These are phyloP conservation scores for Lentinula boryana DNA, from an alignment of 768 basidiomycete species.

Conservation along the genomic window DNA sequence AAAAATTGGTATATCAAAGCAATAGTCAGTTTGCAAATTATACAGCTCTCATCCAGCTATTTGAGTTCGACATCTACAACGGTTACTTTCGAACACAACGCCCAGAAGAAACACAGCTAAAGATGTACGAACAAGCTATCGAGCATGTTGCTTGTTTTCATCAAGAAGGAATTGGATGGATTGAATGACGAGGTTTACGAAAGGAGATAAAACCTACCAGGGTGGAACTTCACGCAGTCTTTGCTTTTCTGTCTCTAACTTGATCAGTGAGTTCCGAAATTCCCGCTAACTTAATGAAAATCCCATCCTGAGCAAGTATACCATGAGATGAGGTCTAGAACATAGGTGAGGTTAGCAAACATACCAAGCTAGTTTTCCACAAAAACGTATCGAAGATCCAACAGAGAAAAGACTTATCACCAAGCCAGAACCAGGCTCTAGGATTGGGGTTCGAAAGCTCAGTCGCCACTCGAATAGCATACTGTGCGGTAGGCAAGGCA, in stretches of 20 bases:
- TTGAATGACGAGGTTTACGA: background rate
- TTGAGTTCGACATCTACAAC: background rate
- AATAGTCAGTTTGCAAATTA: slow-evolving; percentile 4
- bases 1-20: background rate
- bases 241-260: background rate
- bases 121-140: background rate
- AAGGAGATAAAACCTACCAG: background rate
- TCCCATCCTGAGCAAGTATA: background rate
- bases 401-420: slow-evolving; percentile 5
- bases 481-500: slow-evolving; percentile 7
- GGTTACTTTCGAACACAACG: background rate
- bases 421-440: slow-evolving; percentile 13
- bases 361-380: slow-evolving; percentile 8
- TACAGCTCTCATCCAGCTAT: slow-evolving; percentile 1
- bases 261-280: background rate
- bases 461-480: slow-evolving; percentile 10
- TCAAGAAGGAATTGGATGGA: background rate
- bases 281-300: background rate
- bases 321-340: too few species aligned
- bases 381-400: slow-evolving; percentile 16
- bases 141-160: slow-evolving; percentile 3
- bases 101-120: background rate
- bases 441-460: slow-evolving; percentile 9
- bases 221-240: background rate
- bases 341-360: background rate